Conservation (phyloP, 176 grass and related monocot species). For the Avena insularis region DNA sequence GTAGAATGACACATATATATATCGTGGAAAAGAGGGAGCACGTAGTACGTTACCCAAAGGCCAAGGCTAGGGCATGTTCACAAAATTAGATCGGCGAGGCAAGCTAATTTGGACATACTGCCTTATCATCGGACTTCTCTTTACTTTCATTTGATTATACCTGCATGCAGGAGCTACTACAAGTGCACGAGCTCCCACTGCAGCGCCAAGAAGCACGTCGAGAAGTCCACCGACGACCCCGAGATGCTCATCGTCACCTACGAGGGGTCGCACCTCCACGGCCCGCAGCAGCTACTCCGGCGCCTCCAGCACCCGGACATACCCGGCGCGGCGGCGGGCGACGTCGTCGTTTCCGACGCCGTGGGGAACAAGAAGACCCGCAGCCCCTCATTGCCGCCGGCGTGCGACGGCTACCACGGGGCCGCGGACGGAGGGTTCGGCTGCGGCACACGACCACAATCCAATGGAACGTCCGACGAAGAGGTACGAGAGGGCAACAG, state of each 20-base stretch:
- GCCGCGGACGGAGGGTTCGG: neutral
- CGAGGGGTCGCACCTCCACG: conserved; percentile 62
- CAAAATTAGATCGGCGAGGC: neutral
- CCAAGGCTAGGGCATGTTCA: neutral
- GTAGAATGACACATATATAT: too few species aligned
- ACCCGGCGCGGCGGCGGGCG: neutral
- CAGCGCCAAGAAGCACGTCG: conserved; percentile 75
- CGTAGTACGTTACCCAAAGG: too few species aligned
- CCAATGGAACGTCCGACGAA: neutral
- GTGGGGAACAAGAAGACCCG: neutral
- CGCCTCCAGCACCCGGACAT: conserved; percentile 9
- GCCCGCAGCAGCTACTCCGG: conserved; percentile 38
- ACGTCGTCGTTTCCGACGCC: neutral
- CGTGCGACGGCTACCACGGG: neutral
- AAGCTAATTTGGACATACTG: neutral
- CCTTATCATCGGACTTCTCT: neutral
- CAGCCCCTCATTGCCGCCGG: neutral
- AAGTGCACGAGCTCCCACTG: conserved; percentile 62
- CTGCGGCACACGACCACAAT: neutral
- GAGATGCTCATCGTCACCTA: conserved; percentile 65
- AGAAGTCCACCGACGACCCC: conserved; percentile 61
- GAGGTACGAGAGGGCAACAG: neutral
- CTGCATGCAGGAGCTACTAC: conserved; percentile 66
- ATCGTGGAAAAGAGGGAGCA: too few species aligned
- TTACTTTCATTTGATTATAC: neutral